These are phyloP conservation scores for Bipolaris oryzae DNA, from an alignment of 2,329 filamentous ascomycete species.

Conservation along the genomic window DNA sequence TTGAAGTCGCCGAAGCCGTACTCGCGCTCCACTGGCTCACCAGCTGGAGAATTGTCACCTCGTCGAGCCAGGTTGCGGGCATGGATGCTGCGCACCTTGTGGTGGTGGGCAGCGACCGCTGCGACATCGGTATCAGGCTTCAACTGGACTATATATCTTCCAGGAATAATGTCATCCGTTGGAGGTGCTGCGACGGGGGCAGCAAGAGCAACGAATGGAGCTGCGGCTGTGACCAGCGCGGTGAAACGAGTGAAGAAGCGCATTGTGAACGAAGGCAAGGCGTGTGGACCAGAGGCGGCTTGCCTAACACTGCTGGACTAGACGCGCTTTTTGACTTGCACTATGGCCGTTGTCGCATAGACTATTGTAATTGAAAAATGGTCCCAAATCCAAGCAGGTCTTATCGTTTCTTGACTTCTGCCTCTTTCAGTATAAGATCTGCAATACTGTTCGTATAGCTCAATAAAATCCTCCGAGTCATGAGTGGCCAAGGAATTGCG, in stretches of 20 bases:
- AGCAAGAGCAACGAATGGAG: slow-evolving; percentile 31
- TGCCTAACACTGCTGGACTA: neutral
- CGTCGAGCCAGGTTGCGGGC: slow-evolving; percentile 35
- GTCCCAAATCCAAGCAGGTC: slow-evolving; percentile 1
- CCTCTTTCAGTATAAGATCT: slow-evolving; percentile 1
- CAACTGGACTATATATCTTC: slow-evolving; percentile 54
- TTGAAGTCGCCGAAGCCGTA: slow-evolving; percentile 40
- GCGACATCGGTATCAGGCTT: slow-evolving; percentile 43
- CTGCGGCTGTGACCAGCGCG: slow-evolving; percentile 30
- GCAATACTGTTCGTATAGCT: neutral
- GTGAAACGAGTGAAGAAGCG: slow-evolving; percentile 34
- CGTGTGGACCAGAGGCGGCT: neutral
- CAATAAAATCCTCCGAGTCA: neutral
- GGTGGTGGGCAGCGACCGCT: slow-evolving; percentile 32
- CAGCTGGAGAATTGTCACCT: slow-evolving; percentile 14
- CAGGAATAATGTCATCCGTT: slow-evolving; percentile 34
- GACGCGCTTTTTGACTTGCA: slow-evolving; percentile 5
- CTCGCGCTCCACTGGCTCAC: slow-evolving; percentile 35
- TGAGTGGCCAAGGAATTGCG: neutral
- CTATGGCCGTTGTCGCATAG: neutral
- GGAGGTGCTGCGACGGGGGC: slow-evolving; percentile 23
- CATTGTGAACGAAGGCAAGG: slow-evolving; percentile 24
- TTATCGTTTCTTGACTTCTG: slow-evolving; percentile 13
- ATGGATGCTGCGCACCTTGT: slow-evolving; percentile 38
- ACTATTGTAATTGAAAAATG: neutral